These are phyloP conservation scores for Aspergillus affinis DNA, from an alignment of 495 filamentous ascomycete species.

Conservation along the genomic window DNA sequence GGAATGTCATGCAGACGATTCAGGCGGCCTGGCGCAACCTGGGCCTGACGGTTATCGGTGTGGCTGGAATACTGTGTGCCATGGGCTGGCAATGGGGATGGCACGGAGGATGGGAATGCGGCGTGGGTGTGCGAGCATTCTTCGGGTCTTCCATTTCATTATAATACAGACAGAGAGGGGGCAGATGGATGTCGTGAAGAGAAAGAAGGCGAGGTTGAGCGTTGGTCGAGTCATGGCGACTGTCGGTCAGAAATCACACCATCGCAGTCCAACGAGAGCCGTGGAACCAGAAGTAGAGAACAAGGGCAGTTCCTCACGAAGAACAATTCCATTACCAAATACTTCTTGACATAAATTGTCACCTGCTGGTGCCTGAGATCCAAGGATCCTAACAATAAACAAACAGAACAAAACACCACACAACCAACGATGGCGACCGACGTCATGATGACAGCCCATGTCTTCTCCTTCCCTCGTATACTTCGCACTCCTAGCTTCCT, in stretches of 20 bases:
- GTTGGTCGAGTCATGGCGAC: not conserved
- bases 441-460: not conserved
- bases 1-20: not conserved
- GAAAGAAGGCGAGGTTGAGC: not conserved
- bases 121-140: not conserved
- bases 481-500: not conserved
- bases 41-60: not conserved
- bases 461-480: not conserved
- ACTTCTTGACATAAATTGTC: no score
- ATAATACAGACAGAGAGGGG: not conserved
- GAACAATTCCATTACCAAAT: no score
- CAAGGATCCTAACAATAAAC: no score
- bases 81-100: not conserved
- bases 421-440: conserved; percentile 1
- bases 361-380: no score
- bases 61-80: not conserved
- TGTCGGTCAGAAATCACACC: no score
- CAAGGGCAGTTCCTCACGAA: no score
- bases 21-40: not conserved
- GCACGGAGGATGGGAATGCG: not conserved
- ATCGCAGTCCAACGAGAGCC: no score
- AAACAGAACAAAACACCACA: no score
- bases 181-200: not conserved
- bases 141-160: not conserved
- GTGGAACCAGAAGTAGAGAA: no score